Evolutionary conservation across 441 rosid genomes (phyloP).

Genomic region (Populus trichocarpa): DNA sequence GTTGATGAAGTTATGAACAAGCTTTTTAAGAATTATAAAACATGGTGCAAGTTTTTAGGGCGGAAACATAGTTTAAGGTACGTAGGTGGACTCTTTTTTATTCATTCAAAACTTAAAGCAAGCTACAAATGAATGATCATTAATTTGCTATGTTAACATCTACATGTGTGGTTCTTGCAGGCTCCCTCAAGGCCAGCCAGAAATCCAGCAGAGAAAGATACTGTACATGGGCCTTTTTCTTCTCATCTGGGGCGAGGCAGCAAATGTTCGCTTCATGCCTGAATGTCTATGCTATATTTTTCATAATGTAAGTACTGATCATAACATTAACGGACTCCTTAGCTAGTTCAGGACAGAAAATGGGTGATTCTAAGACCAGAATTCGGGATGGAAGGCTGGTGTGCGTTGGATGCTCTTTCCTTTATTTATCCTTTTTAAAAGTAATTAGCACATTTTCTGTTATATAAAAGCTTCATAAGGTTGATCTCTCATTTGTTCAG

Average conservation of each 20-base stretch:
- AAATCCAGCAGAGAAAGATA: conserved; percentile 90
- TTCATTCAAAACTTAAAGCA: neutral
- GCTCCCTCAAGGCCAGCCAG: conserved; percentile 88
- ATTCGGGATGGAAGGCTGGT: neutral
- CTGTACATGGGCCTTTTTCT: conserved; percentile 97
- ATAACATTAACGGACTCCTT: neutral
- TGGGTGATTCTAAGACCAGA: neutral
- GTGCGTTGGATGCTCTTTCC: neutral
- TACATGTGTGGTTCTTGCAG: conserved; percentile 34
- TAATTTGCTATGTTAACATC: conserved; percentile 2
- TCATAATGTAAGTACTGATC: conserved; percentile 68
- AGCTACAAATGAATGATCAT: neutral
- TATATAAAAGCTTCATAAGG: neutral
- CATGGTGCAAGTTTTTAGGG: conserved; percentile 95
- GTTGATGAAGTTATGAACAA: conserved; percentile 82
- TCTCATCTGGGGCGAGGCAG: conserved; percentile 99
- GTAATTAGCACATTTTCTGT: neutral
- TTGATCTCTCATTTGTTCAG: conserved; percentile 37
- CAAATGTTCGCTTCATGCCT: conserved; percentile 94
- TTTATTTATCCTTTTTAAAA: neutral
- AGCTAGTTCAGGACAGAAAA: neutral
- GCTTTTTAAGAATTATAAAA: conserved; percentile 89
- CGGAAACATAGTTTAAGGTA: conserved; percentile 93
- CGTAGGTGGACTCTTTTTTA: conserved; percentile 7
- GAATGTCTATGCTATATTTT: conserved; percentile 97